phyloP scores from a whole-genome alignment of 1,139 yeast species.

The Candida glucosophila region DNA sequence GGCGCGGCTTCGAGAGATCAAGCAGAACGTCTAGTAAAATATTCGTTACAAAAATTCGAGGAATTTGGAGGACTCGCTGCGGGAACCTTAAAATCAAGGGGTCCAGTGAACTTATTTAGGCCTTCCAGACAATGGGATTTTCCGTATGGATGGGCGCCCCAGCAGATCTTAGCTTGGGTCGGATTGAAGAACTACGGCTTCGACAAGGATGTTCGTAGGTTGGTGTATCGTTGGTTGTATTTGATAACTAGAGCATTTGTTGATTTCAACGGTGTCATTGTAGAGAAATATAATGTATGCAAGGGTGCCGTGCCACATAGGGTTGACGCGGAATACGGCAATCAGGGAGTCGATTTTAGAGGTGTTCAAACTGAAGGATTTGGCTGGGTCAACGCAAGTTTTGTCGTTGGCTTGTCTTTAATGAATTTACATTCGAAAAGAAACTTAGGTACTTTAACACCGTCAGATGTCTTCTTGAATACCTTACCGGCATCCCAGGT shows the following conservation, averaged over 20 bases:
- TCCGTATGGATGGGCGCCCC: constrained; percentile 99
- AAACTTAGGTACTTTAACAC: constrained; percentile 75
- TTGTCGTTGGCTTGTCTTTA: constrained; percentile 62
- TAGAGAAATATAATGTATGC: constrained; percentile 90
- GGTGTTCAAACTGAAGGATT: constrained; percentile 96
- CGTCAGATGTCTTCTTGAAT: constrained; percentile 63
- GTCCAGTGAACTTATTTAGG: constrained; percentile 56
- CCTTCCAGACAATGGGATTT: constrained; percentile 97
- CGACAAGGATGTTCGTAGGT: constrained; percentile 54
- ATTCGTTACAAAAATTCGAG: constrained; percentile 67
- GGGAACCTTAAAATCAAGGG: constrained; percentile 73
- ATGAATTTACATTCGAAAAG: constrained; percentile 63
- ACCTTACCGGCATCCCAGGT: too few relatives aligned
- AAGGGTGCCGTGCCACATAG: constrained; percentile 78
- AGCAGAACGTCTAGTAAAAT: constrained; percentile 53
- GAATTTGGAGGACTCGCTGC: constrained; percentile 85
- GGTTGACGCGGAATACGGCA: constrained; percentile 95
- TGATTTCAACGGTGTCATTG: constrained; percentile 91
- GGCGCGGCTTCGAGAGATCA: constrained; percentile 65
- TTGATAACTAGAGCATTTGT: constrained; percentile 90
- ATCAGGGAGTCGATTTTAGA: constrained; percentile 87
- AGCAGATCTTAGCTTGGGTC: constrained; percentile 90
- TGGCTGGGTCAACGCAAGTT: constrained; percentile 95
- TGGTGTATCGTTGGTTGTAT: constrained; percentile 81
- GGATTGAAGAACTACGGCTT: constrained; percentile 75